A percentile compares a stretch with the other conserved stretches of the same genome.
phyloP scores from a whole-genome alignment of 768 basidiomycete species.

The Amanita exitialis region DNA sequence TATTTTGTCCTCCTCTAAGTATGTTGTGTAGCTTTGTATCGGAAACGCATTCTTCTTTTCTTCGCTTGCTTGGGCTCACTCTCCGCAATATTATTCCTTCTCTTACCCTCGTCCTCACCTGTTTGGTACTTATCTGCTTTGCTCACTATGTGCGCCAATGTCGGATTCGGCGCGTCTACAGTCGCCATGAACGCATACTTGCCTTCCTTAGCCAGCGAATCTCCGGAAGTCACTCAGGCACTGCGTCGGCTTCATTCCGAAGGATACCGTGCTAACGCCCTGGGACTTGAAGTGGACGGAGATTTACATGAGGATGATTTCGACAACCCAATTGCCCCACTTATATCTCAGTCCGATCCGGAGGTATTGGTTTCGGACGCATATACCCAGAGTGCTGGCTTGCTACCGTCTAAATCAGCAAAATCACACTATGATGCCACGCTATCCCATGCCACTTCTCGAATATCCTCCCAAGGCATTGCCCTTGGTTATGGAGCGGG shows the following conservation, averaged over 20 bases:
- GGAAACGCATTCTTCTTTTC: slow-evolving; percentile 66
- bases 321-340: slow-evolving; percentile 26
- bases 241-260: slow-evolving; percentile 19
- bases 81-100: slow-evolving; percentile 60
- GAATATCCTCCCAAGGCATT: slow-evolving; percentile 78
- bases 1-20: slow-evolving; percentile 4
- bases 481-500: slow-evolving; percentile 83
- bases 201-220: slow-evolving; percentile 57
- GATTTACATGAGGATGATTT: slow-evolving; percentile 14
- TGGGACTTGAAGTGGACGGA: slow-evolving; percentile 7
- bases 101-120: slow-evolving; percentile 60
- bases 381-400: slow-evolving; percentile 8
- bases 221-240: slow-evolving; percentile 44
- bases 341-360: slow-evolving; percentile 19
- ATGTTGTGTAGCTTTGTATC: slow-evolving; percentile 36
- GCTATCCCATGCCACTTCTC: slow-evolving; percentile 68
- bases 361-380: slow-evolving; percentile 1
- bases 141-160: slow-evolving; percentile 71
- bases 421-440: slow-evolving; percentile 38
- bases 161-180: slow-evolving; percentile 75
- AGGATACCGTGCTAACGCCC: not conserved
- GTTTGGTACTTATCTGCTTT: slow-evolving; percentile 62
- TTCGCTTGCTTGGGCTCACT: slow-evolving; percentile 70
- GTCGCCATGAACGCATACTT: slow-evolving; percentile 92
- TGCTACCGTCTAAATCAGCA: slow-evolving; percentile 7